Evolutionary conservation across 2,329 filamentous ascomycete species (phyloP).

Genomic region (Paramyrothecium sp.): DNA sequence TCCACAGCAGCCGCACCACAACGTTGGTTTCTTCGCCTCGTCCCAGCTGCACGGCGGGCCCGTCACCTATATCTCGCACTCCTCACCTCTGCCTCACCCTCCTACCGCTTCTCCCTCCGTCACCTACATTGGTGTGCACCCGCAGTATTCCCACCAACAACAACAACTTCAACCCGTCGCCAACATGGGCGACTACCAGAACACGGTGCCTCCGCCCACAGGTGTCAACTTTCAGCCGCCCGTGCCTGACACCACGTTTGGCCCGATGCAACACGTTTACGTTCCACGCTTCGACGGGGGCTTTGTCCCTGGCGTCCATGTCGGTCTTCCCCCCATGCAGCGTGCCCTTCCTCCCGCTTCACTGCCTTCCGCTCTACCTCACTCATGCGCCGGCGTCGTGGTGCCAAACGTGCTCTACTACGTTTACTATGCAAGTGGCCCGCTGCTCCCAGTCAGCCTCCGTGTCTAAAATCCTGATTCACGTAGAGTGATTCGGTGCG

Average conservation of each 20-base stretch:
- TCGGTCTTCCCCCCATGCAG: conserved; percentile 27
- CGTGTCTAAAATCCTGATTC: background rate
- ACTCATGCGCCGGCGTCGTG: conserved; percentile 24
- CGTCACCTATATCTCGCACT: background rate
- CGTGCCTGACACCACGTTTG: conserved; percentile 56
- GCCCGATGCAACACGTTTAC: conserved; percentile 54
- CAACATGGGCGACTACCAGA: conserved; percentile 40
- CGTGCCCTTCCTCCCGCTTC: background rate
- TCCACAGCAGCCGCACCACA: conserved; percentile 9
- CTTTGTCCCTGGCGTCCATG: conserved; percentile 25
- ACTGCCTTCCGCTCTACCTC: background rate
- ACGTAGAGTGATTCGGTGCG: background rate
- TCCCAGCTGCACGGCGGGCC: conserved; percentile 4
- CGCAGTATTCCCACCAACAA: conserved; percentile 15
- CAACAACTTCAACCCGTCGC: conserved; percentile 2
- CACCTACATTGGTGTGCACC: conserved; percentile 23
- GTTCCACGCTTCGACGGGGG: conserved; percentile 50
- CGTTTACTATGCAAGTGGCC: conserved; percentile 39
- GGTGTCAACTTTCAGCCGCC: conserved; percentile 57
- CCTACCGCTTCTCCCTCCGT: conserved; percentile 4
- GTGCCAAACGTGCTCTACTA: conserved; percentile 31
- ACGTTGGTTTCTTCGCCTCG: background rate
- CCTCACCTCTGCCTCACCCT: conserved; percentile 6
- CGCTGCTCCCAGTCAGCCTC: conserved; percentile 7
- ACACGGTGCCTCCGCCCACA: conserved; percentile 36